Evolutionary conservation across 208 protist species (phyloP).

Genomic region (Trichomonas tenax): DNA sequence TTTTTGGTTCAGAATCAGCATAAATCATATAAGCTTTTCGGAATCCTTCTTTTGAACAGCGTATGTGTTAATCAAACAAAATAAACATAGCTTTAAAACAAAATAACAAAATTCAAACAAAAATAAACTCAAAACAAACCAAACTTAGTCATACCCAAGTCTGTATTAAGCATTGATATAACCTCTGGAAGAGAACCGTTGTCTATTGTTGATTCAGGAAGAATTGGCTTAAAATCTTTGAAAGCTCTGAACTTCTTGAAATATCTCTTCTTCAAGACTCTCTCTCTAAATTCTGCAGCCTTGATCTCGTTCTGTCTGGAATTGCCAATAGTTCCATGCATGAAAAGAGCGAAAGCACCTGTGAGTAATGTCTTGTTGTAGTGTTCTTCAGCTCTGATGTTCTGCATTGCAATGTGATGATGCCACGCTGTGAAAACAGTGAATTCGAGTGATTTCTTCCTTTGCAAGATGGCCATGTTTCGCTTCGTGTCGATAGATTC

Average conservation of each 20-base stretch:
- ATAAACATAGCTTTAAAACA: too few species aligned
- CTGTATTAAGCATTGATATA: background rate
- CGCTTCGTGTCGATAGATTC: background rate
- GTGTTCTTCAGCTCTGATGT: background rate
- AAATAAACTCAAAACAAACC: background rate
- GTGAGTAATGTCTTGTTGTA: background rate
- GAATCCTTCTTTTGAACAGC: too few species aligned
- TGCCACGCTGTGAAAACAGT: background rate
- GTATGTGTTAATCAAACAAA: too few species aligned
- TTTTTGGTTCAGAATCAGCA: too few species aligned
- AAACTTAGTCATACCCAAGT: background rate
- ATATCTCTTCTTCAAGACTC: background rate
- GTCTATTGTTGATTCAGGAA: background rate
- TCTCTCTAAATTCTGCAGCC: background rate
- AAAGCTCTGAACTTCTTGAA: background rate
- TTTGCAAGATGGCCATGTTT: background rate
- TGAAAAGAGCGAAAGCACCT: background rate
- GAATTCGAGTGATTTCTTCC: background rate
- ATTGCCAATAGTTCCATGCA: background rate
- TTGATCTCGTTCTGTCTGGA: background rate
- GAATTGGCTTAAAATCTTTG: background rate
- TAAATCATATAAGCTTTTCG: too few species aligned
- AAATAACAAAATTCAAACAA: too few species aligned
- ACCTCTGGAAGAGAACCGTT: background rate
- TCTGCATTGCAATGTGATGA: background rate